These are phyloP conservation scores for Cystobasidium onofrii DNA, from an alignment of 768 basidiomycete species.

Conservation along the genomic window DNA sequence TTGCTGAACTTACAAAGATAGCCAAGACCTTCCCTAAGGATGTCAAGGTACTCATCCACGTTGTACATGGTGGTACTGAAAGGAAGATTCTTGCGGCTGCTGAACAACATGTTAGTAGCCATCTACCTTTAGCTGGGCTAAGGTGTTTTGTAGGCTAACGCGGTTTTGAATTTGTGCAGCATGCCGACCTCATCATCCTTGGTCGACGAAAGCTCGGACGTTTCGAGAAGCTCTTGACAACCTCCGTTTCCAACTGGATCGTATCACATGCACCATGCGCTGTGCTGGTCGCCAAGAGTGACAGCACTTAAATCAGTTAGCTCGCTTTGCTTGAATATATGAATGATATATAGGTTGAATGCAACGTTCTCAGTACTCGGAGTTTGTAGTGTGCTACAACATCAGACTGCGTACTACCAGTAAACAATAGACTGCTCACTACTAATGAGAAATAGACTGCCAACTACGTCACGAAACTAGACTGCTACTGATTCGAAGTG, in stretches of 20 bases:
- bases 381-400: neutral
- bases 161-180: too few species aligned
- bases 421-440: neutral
- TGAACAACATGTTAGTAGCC: constrained; percentile 15
- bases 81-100: constrained; percentile 11
- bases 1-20: neutral
- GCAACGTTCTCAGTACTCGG: too few species aligned
- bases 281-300: constrained; percentile 20
- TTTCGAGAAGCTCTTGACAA: constrained; percentile 9
- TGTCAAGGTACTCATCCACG: constrained; percentile 16
- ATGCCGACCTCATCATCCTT: constrained; percentile 16
- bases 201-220: constrained; percentile 13
- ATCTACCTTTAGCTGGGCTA: too few species aligned
- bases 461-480: too few species aligned
- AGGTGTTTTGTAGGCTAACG: too few species aligned
- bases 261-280: constrained; percentile 7
- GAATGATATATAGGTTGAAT: too few species aligned
- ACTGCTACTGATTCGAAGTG: too few species aligned
- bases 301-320: neutral
- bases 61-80: constrained; percentile 15
- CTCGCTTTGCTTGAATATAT: neutral
- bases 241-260: constrained; percentile 18
- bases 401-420: neutral
- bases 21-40: constrained; percentile 16
- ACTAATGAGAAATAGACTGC: neutral